Evolutionary conservation across 257 asterid genomes (phyloP).

Genomic region (Nicotiana knightiana): DNA sequence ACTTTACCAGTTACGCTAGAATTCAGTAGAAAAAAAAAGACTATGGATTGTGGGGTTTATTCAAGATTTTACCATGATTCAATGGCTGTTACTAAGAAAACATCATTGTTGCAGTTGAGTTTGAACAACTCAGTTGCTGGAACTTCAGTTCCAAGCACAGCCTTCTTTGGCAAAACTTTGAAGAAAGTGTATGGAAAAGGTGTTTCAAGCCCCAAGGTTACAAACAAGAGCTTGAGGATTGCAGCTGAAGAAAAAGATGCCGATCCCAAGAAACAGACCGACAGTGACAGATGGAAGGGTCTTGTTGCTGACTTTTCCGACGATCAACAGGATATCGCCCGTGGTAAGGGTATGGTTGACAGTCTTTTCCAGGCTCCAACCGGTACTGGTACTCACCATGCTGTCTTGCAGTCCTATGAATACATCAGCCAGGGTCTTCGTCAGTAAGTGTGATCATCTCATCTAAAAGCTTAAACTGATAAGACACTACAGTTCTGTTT

Average conservation of each 20-base stretch:
- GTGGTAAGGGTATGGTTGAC: slow-evolving; percentile 44
- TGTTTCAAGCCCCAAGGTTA: neutral
- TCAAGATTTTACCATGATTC: neutral
- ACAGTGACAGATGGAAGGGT: slow-evolving; percentile 33
- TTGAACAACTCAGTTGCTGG: slow-evolving; percentile 21
- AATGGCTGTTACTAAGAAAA: neutral
- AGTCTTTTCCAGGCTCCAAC: slow-evolving; percentile 41
- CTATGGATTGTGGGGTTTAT: neutral
- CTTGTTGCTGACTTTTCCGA: slow-evolving; percentile 26
- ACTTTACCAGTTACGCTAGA: neutral
- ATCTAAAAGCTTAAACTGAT: neutral
- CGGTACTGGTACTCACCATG: slow-evolving; percentile 32
- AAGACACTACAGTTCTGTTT: neutral
- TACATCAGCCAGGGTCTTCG: slow-evolving; percentile 38
- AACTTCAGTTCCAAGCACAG: slow-evolving; percentile 18
- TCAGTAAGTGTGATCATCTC: slow-evolving; percentile 16
- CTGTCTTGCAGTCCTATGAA: slow-evolving; percentile 33
- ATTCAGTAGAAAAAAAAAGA: neutral
- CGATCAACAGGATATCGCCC: slow-evolving; percentile 42
- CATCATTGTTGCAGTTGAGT: slow-evolving; percentile 22
- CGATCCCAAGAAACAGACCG: slow-evolving; percentile 25
- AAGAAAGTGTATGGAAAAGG: slow-evolving; percentile 15
- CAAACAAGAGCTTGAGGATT: slow-evolving; percentile 20
- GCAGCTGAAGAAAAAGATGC: slow-evolving; percentile 8
- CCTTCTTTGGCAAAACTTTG: slow-evolving; percentile 25